Evolutionary conservation across 805 yeast genomes (phyloP).

Genomic region (Myxozyma neotropica): DNA sequence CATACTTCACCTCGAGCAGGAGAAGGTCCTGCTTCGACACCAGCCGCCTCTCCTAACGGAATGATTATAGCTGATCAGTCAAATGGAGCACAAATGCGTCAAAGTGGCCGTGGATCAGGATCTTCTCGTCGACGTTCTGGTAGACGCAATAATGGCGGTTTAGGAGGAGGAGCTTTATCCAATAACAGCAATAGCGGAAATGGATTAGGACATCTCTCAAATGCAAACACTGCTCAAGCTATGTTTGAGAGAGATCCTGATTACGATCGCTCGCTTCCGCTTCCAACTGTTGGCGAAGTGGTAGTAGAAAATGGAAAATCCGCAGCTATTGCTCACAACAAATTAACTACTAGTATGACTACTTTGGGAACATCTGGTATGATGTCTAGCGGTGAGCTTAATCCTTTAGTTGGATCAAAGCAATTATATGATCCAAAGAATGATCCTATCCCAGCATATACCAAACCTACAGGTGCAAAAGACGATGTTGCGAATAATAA

Average conservation of each 20-base stretch:
- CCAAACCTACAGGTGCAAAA: conserved; percentile 2
- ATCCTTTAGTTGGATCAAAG: neutral
- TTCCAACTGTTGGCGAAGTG: neutral
- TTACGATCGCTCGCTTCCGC: conserved; percentile 30
- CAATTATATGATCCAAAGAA: conserved; percentile 29
- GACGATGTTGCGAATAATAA: neutral
- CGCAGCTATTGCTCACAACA: neutral
- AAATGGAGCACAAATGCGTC: neutral
- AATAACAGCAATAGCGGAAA: too few relatives aligned
- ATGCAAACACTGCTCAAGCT: neutral
- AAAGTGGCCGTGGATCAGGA: conserved; percentile 1
- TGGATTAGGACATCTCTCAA: neutral
- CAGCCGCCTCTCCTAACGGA: neutral
- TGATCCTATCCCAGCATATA: conserved; percentile 25
- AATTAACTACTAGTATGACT: conserved; percentile 1
- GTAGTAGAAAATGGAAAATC: neutral
- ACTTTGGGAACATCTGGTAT: neutral
- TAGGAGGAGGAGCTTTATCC: too few relatives aligned
- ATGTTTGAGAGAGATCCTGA: conserved; percentile 25
- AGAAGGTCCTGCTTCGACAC: neutral
- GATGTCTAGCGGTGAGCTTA: conserved; percentile 6
- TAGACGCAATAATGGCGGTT: conserved; percentile 8
- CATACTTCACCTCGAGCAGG: neutral
- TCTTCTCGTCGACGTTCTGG: neutral
- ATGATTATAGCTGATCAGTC: neutral